Evolutionary conservation across 176 grass and related monocot genomes (phyloP).

Genomic region (Musa itinerans): DNA sequence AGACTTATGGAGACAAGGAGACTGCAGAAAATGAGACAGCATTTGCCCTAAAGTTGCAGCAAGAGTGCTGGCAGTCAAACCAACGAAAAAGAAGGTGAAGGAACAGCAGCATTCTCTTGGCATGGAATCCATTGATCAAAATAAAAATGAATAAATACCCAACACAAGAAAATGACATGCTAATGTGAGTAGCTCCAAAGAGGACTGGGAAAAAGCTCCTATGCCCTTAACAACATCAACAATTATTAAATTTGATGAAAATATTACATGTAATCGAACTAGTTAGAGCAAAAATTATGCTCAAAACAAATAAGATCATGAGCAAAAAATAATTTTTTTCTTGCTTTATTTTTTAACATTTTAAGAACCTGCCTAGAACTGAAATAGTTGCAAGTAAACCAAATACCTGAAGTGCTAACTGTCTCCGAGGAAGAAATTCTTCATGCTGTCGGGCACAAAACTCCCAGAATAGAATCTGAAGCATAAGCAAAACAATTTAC

Average conservation of each 20-base stretch:
- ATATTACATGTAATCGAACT: not conserved
- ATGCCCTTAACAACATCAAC: no score
- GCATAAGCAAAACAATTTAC: not conserved
- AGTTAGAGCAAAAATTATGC: not conserved
- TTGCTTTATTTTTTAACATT: not conserved
- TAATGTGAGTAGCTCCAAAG: not conserved
- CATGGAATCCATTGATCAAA: not conserved
- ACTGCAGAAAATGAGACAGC: not conserved
- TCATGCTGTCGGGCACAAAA: constrained; percentile 85
- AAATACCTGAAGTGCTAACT: constrained; percentile 72
- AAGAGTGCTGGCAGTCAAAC: not conserved
- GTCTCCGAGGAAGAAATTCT: constrained; percentile 72
- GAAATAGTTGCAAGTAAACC: not conserved
- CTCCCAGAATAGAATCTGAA: constrained; percentile 89
- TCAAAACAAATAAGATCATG: not conserved
- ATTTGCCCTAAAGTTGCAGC: not conserved
- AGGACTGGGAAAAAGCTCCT: not conserved
- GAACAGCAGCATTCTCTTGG: not conserved
- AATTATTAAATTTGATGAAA: not conserved
- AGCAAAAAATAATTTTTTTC: not conserved
- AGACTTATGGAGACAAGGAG: not conserved
- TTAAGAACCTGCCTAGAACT: not conserved
- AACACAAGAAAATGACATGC: not conserved
- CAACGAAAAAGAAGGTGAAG: not conserved
- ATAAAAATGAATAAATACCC: not conserved